These are phyloP conservation scores for Lichtheimia corymbifera DNA, from an alignment of 371 early-diverging fungal genomes.

Conservation along the genomic window DNA sequence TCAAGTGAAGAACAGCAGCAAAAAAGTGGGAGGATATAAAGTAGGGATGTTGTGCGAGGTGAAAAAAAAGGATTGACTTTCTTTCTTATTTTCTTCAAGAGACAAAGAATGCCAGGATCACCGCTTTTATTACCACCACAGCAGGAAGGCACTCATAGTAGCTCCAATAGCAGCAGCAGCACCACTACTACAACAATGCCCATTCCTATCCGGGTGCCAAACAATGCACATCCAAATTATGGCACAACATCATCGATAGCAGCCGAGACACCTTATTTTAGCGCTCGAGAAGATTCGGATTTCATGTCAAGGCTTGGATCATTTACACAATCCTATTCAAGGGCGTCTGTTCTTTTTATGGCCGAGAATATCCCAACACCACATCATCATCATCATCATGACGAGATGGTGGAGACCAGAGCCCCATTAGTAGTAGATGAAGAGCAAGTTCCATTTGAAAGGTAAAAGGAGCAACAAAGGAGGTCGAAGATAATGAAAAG, in stretches of 20 bases:
- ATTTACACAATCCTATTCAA: slow-evolving; percentile 21
- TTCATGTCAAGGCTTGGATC: background rate
- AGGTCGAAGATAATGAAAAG: background rate
- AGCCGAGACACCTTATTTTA: slow-evolving; percentile 7
- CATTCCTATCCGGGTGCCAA: slow-evolving; percentile 27
- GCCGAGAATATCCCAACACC: slow-evolving; percentile 18
- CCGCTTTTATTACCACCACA: no score
- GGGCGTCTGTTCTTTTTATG: slow-evolving; percentile 16
- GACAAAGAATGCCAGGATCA: no score
- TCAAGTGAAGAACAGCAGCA: no score
- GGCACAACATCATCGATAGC: slow-evolving; percentile 12
- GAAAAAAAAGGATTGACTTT: no score
- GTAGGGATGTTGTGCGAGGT: no score
- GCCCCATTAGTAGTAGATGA: background rate
- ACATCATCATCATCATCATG: background rate
- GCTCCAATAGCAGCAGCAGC: no score
- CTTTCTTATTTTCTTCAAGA: no score
- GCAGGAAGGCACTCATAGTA: no score
- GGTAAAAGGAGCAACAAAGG: background rate
- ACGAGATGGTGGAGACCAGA: background rate
- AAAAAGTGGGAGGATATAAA: no score
- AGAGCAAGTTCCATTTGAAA: background rate
- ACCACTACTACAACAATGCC: background rate
- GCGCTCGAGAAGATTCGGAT: slow-evolving; percentile 7
- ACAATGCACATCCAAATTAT: slow-evolving; percentile 27